Evolutionary conservation across 2,329 filamentous ascomycete genomes (phyloP), one percentile per base, ranked within the genome.

Genomic region (Eutypella sp.): DNA sequence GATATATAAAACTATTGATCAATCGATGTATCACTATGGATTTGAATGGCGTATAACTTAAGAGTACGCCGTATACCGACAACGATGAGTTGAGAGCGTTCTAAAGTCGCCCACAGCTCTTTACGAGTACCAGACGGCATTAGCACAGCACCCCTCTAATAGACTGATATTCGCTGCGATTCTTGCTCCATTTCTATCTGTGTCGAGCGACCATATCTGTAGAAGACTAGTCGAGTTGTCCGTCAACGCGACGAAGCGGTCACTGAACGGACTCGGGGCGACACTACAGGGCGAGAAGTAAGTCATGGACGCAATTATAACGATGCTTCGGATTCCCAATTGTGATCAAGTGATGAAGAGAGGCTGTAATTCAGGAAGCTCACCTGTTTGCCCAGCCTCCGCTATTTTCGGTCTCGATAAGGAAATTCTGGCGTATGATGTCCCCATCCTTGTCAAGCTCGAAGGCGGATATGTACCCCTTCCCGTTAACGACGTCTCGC

Each of bases 391-490:
- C 62, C 10, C 54, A 58, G 10, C 66, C 63, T 19, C 64, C 67
- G 43, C 62, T 66, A 4, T 55, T 58, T 3, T 53, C 59, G 13
- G 61, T 67, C 31, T 57, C 48, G 2, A 49, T 36, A 5, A 68
- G 46, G 50, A 64, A 67, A 6, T 59, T 47, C 50, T 66, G 63
- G 22, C 49, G 18, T 2, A 44, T 15, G 16, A 69, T 63, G 13
- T 51, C 49, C 5, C 65, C 65, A 2, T 47, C 23, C 7, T 47
- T 33, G 4, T 56, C 51, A 2, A 69, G 52, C 1, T 50, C 38
- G 44, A 68, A 66, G 1, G 54, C 60, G 2, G 63, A 62, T 39
- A 69, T 59, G 47, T 65, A 68, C 8, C 67, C 67, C 34, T 51
- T 55, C 2, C 39, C 33, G 34, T 15, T 38, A 36, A 11, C 40